A percentile compares a stretch with the other conserved stretches of the same genome.
phyloP scores from a whole-genome alignment of 2,329 filamentous ascomycete genomes.

The Lachnellula willkommii region DNA sequence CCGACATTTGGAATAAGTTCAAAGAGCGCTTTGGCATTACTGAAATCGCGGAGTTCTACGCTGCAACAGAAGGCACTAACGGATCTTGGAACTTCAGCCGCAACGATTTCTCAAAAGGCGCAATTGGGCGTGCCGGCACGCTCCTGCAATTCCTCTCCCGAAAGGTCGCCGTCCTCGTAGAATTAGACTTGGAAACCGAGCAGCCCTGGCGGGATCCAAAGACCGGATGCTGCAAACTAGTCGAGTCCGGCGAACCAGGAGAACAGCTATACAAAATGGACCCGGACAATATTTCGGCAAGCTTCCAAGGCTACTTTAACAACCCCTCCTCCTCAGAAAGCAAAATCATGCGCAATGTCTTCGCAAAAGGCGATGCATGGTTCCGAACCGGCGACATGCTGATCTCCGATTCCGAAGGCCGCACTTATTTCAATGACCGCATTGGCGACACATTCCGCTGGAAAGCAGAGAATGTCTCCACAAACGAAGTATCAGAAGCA shows the following conservation, averaged over 20 bases:
- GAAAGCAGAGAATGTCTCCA: slow-evolving; percentile 82
- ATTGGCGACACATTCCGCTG: slow-evolving; percentile 74
- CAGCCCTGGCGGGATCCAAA: slow-evolving; percentile 59
- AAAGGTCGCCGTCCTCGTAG: slow-evolving; percentile 51
- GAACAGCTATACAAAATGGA: slow-evolving; percentile 73
- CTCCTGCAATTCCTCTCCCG: slow-evolving; percentile 53
- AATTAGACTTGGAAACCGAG: slow-evolving; percentile 67
- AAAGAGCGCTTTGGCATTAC: slow-evolving; percentile 74
- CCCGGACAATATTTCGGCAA: slow-evolving; percentile 52
- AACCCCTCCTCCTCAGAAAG: slow-evolving; percentile 64
- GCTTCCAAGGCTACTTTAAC: slow-evolving; percentile 78
- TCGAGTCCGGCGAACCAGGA: slow-evolving; percentile 58
- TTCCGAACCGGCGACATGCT: slow-evolving; percentile 82
- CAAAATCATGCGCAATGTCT: slow-evolving; percentile 70
- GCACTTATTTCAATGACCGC: slow-evolving; percentile 74
- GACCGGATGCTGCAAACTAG: slow-evolving; percentile 62
- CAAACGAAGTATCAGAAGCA: slow-evolving; percentile 72
- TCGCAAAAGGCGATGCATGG: slow-evolving; percentile 71
- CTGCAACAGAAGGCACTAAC: slow-evolving; percentile 65
- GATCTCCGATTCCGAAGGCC: slow-evolving; percentile 63
- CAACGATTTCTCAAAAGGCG: slow-evolving; percentile 70
- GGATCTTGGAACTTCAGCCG: slow-evolving; percentile 67
- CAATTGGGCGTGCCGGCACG: slow-evolving; percentile 67
- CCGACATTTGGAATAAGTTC: slow-evolving; percentile 80
- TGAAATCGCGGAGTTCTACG: slow-evolving; percentile 75